Evolutionary conservation across 2,329 filamentous ascomycete genomes (phyloP), one percentile per base, ranked within the genome.

Genomic region (Sarocladiaceae sp.): DNA sequence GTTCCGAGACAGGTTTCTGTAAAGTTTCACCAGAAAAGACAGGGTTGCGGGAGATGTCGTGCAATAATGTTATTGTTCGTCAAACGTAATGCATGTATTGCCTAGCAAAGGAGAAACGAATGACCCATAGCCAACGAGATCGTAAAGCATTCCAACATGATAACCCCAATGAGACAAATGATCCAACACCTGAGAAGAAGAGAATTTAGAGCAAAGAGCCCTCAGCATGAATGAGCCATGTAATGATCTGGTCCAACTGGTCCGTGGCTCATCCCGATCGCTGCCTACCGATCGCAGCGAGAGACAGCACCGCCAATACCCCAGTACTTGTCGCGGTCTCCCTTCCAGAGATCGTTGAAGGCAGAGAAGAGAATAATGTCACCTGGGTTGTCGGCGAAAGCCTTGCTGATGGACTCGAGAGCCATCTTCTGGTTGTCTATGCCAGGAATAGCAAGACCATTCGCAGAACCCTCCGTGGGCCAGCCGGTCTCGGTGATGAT

Each of bases 401-500:
- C 72, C 33, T 64, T 62, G 65, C 79, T 81, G 61, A 96, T 80
- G 22, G 84, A 85, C 5, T 71, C 65, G 31, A 96, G 66, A 11
- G 90, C 90, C 20, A 67, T 65, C 11, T 72, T 64, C 66, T 96
- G 90, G 58, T 91, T 83, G 11, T 75, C 70, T n/a, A 71, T 60
- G 12, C 83, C 82, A 0, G 90, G 87, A 2, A 92, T 72, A n/a
- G 89, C 89, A 17, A 64, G 62, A 2, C 82, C 81, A 64, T 94
- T 92, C 50, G 75, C 55, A 12, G 72, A 59, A 17, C 90, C 90
- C 58, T 80, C 67, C 65, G 80, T 83, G 37, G 90, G 90, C 90
- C 90, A 96, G 49, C 91, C 91, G 3, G 86, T 86, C 73, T 96
- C 91, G 1, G 88, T 90, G 58, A 95, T 83, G 33, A 93, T 74